Percentiles rank a stretch among this genome's conserved stretches.
These are phyloP conservation scores for Kurtzmaniella cleridarum DNA, from an alignment of 805 yeast species.

Conservation along the genomic window DNA sequence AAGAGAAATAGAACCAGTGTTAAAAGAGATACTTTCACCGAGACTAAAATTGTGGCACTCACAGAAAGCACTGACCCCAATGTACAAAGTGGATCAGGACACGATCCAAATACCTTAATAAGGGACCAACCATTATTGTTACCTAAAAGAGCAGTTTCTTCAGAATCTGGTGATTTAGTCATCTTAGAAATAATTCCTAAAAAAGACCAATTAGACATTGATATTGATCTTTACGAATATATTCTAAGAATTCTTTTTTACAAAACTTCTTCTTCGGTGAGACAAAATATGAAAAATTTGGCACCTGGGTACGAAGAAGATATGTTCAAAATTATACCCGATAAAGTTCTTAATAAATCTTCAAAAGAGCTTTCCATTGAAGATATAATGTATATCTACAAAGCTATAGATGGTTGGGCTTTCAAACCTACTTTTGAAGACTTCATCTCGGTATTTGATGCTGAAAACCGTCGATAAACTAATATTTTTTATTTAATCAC, in stretches of 20 bases:
- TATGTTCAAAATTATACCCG: constrained; percentile 23
- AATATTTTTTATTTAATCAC: too few species aligned
- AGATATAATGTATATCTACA: constrained; percentile 50
- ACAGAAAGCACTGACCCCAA: constrained; percentile 14
- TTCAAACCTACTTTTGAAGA: constrained; percentile 55
- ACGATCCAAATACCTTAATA: constrained; percentile 31
- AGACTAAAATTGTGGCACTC: constrained; percentile 51
- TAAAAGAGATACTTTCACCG: constrained; percentile 59
- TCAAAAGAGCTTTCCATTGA: constrained; percentile 46
- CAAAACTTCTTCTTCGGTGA: constrained; percentile 38
- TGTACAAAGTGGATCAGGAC: constrained; percentile 22
- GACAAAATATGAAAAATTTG: constrained; percentile 44
- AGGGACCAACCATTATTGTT: constrained; percentile 32
- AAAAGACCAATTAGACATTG: constrained; percentile 26
- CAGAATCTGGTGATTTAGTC: constrained; percentile 37
- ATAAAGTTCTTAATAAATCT: constrained; percentile 36
- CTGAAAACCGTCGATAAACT: neutral
- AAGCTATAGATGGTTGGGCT: constrained; percentile 69
- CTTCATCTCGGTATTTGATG: neutral
- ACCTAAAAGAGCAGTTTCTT: constrained; percentile 22
- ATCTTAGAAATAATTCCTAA: constrained; percentile 52
- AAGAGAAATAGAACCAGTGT: constrained; percentile 60
- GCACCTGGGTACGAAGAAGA: constrained; percentile 81
- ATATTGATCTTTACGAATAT: constrained; percentile 58
- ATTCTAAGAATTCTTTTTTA: constrained; percentile 59